Evolutionary conservation across 2,329 filamentous ascomycete genomes (phyloP), one percentile per base, ranked within the genome.

Genomic region (Trichoderma sp.): DNA sequence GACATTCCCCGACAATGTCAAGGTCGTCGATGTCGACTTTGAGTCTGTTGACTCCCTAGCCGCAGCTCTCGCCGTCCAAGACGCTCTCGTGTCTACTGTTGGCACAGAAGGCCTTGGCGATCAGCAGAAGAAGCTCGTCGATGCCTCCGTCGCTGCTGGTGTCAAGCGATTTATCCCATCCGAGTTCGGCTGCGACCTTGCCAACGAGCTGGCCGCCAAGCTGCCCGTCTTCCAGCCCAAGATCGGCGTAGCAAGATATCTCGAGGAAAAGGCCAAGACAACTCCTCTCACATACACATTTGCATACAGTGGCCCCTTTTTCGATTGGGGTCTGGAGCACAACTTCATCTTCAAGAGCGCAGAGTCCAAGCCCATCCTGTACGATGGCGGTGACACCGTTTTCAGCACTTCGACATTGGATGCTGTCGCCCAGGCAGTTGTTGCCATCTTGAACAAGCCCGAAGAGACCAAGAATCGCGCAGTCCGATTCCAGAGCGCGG

Each of bases 151-250:
- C 33, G 86, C 86, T 4, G 90, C 90, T 4, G 90, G 91, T 6
- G 90, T 93, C 0, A 86, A 90, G 80, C 87, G 90, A 14, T 91
- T 92, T 83, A 82, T 93, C 38, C 90, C 91, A 2, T 89, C 89
- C 2, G 91, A 93, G 76, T 93, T 87, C 66, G 86, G 85, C 41
- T 79, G 80, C 60, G 81, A 86, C 83, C 75, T 83, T 11, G 45
- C 71, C 21, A 74, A 81, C 24, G 81, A 82, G 8, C 80, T 85
- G 71, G 78, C 82, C 64, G 77, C 84, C 73, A 67, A 82, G 2
- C 85, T 92, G 1, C 87, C 90, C 1, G 79, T 91, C 1, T 91
- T 90, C 75, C 81, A 80, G 2, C 81, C 81, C 76, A 93, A 93
- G 81, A 65, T 87, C 27, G 80, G 83, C 11, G 76, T 85, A 3